Evolutionary conservation across 139 green algal species (phyloP).

Genomic region (Chlamydomonas schloesseri): DNA sequence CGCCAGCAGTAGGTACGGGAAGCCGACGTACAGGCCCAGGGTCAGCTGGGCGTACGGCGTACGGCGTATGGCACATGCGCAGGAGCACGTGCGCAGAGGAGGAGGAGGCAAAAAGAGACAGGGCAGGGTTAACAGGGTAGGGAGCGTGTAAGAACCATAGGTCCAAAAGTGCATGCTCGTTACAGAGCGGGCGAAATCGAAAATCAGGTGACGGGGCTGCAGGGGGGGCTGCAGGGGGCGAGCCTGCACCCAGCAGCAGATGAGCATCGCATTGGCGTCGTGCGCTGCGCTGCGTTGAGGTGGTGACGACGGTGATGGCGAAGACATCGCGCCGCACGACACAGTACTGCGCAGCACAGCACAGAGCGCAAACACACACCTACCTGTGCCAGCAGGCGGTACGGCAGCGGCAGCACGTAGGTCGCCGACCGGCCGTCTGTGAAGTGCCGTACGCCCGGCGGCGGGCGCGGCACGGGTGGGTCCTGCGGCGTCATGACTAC

Average conservation of each 20-base stretch:
- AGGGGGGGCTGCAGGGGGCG: no score
- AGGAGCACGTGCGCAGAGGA: neutral
- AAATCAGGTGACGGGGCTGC: no score
- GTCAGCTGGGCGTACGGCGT: neutral
- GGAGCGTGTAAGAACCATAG: no score
- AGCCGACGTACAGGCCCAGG: slow-evolving; percentile 16
- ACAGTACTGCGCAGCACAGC: neutral
- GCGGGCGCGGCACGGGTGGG: neutral
- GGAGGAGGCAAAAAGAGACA: no score
- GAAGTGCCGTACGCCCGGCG: slow-evolving; percentile 10
- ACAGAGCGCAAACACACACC: no score
- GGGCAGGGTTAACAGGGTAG: no score
- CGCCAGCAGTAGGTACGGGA: slow-evolving; percentile 14
- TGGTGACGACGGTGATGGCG: no score
- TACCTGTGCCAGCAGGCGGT: slow-evolving; percentile 8
- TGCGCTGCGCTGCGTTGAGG: no score
- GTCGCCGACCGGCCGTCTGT: neutral
- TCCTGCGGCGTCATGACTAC: neutral
- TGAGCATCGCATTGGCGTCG: no score
- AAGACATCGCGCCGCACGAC: no score
- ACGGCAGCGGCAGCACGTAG: slow-evolving; percentile 13
- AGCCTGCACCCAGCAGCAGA: no score
- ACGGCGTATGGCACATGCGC: neutral
- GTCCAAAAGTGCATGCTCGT: neutral
- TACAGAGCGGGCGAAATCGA: no score